A percentile compares a stretch with the other conserved stretches of the same genome.
Evolutionary conservation across 345 rosid species (phyloP).

Genomic region (Salix koriyanagi): DNA sequence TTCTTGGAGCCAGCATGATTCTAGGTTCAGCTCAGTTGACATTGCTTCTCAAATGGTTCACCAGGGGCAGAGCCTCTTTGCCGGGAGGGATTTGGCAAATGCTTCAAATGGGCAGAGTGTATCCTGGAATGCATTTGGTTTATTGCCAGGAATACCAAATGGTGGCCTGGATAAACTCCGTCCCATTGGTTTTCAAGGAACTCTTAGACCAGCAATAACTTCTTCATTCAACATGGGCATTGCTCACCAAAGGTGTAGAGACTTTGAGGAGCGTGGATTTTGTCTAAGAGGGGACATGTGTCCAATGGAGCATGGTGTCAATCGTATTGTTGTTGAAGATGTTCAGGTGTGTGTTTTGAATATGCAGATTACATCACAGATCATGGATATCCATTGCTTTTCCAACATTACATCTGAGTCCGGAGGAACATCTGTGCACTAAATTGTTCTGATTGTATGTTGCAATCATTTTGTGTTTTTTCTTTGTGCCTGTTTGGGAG

Average conservation of each 20-base stretch:
- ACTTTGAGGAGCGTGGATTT: conserved; percentile 98
- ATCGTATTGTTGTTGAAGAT: conserved; percentile 94
- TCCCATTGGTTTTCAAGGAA: conserved; percentile 67
- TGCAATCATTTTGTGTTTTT: not conserved
- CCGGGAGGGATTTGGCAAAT: conserved; percentile 70
- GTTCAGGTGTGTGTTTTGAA: conserved; percentile 66
- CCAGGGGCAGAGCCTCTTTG: conserved; percentile 48
- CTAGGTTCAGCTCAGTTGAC: conserved; percentile 58
- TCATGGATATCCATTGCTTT: not conserved
- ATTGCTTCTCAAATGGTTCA: conserved; percentile 74
- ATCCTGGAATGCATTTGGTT: conserved; percentile 78
- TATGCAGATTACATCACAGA: not conserved
- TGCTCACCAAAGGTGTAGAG: conserved; percentile 82
- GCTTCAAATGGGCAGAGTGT: conserved; percentile 57
- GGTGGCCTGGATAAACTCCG: conserved; percentile 75
- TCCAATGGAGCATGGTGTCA: conserved; percentile 99
- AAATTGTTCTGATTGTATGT: not conserved
- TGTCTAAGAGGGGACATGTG: conserved; percentile 99
- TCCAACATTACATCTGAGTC: not conserved
- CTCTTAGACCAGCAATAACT: conserved; percentile 58
- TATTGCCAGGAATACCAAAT: conserved; percentile 68
- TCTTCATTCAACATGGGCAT: conserved; percentile 66
- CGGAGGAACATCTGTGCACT: not conserved
- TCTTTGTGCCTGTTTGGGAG: no score
- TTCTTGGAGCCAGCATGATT: conserved; percentile 68